Evolutionary conservation across 345 rosid genomes (phyloP), one percentile per base, ranked within the genome.

Genomic region (Tarenaya hassleriana): DNA sequence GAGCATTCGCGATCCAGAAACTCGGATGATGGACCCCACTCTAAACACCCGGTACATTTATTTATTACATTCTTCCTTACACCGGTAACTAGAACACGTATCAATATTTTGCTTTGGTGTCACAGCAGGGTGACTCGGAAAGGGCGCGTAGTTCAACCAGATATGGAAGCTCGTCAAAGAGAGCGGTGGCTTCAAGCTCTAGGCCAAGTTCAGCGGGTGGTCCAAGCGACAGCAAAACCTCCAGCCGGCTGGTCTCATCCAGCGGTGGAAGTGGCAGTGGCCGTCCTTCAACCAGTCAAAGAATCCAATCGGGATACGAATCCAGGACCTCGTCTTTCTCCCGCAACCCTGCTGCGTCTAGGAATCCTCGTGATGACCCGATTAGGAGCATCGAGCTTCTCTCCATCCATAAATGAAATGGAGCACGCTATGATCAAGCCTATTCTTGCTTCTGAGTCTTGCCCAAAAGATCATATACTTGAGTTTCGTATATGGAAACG

Each of bases 131-230:
- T 70, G 49, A 62, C 81, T 10, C 90, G 74, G 55, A 74, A 75
- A 61, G 73, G 73, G 35, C 73, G 35, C 73, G 66, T 8, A 68
- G 64, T 62, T 63, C 75, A 50, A 82, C 90, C 17, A 83, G 88
- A 53, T 78, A 81, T 34, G 94, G 91, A 16, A 84, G 88, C 50
- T 56, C 84, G 61, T 76, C 95, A 4, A 79, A 81, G 69, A 90
- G 77, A 73, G 94, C 83, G 1, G 52, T 78, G 1, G 68, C 77
- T 33, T 70, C 86, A 10, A 76, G 73, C 54, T 79, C 78, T 69
- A 66, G 79, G 55, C 95, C 88, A 1, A 72, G 81, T 73, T 79
- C 95, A 42, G 81, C 95, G 0, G 95, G 86, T 16, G 90, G 79
- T 43, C 83, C 70, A 38, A 64, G 75, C 15, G 91, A 83, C 10